These are phyloP conservation scores for Brassica nigra DNA, from an alignment of 345 rosid species.

Conservation along the genomic window DNA sequence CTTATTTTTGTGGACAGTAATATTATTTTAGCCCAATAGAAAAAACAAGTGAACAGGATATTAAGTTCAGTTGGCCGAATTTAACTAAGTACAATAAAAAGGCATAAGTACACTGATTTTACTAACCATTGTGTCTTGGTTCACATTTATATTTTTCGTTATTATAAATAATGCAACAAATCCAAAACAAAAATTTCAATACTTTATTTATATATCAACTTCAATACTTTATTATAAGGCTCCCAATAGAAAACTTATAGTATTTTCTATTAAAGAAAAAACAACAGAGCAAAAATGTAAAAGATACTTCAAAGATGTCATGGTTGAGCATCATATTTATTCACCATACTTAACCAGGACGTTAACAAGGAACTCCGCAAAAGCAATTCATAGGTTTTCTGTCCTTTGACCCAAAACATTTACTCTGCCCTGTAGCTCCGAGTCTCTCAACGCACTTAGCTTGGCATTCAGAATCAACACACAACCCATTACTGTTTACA, in stretches of 20 bases:
- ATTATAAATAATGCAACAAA: background rate
- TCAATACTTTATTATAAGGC: background rate
- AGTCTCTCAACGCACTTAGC: background rate
- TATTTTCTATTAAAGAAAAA: background rate
- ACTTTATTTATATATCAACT: background rate
- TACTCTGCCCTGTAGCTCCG: background rate
- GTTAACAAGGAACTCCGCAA: background rate
- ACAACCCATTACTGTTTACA: background rate
- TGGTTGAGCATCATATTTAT: background rate
- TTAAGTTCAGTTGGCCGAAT: background rate
- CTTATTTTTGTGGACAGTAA: background rate
- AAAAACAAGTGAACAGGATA: background rate
- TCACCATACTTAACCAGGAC: background rate
- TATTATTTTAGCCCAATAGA: background rate
- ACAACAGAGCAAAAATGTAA: background rate
- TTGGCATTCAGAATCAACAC: background rate
- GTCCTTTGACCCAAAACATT: background rate
- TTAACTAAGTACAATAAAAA: background rate
- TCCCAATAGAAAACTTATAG: background rate
- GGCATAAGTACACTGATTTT: background rate
- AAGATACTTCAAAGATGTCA: background rate
- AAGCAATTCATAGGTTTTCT: background rate
- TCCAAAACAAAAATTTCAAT: background rate
- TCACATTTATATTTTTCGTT: background rate
- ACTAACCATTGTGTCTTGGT: background rate